Evolutionary conservation across 345 rosid species (phyloP), one percentile per base, ranked within the genome.

Genomic region (Sonneratia caseolaris): DNA sequence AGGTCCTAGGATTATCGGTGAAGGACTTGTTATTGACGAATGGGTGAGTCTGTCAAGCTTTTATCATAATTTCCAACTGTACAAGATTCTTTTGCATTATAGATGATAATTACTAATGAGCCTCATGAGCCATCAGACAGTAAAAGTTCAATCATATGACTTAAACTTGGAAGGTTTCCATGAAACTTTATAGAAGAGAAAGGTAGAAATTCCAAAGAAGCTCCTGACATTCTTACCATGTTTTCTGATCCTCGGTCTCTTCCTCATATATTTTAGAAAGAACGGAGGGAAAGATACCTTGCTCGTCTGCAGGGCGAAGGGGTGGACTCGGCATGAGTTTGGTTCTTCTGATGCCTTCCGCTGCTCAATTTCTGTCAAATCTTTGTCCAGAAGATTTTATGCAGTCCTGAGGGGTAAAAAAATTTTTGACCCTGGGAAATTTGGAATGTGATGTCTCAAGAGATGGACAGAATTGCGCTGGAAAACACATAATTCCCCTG

Each of bases 1-100:
- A 15, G 96, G 96, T 67, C 92, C 98, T 14, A 87, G 74, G 83
- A 81, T 92, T 77, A 85, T 92, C 1, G 99, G 98, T 37, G 99
- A 96, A 86, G 99, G 99, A 66, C 97, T 96, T n/a, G 99, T 96
- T 37, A 91, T 96, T 64, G 99, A 96, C 79, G 98, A 96, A 86
- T 96, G 99, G 99, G 99, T 92, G 49, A 78, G 93, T 84, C 68
- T 27, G 12, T 13, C 24, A 14, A 69, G 22, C 66, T 62, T 21
- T 53, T 35, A 32, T 2, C 35, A 13, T 13, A 32, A 62, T 6
- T 35, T 62, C 0, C 18, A 27, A 62, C 32, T 32, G 5, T 11
- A 32, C 38, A 27, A 27, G 37, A 62, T 32, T 62, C 8, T 62
- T 62, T 27, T 27, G 5, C 51, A 4, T 15, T 10, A 13, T 22